Base-by-base conservation (phyloP, 192 early-diverging fungal species). In the Mortierella claussenii region DNA sequence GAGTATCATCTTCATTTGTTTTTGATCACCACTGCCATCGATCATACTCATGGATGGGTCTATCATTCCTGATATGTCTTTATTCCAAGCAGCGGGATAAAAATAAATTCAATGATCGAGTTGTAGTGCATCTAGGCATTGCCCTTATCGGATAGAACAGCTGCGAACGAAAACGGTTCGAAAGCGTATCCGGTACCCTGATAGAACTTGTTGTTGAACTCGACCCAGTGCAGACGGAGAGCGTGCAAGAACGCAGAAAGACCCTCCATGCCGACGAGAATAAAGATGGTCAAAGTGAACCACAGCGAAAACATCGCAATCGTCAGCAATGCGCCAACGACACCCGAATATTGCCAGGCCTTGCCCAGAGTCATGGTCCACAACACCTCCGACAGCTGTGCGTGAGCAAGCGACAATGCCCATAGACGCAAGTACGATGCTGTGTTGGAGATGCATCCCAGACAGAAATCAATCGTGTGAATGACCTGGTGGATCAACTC, bases 181-280 rank as follows among this genome's bases (percentile, higher is more conserved):
- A 98, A 99, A 69, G 89, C 89, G 60, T 82, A 82, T 60, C 96
- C 97, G 23, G 86, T 85, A 34, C 92, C 97, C 36, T 90, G 86
- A 81, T 99, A 99, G 69, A 98, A 98, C 85, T 99, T 99, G 85
- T 89, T 91, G 79, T 98, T 91, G 67, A 99, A 99, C 86, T 99
- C 97, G 43, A 99, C 96, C 93, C 96, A 97, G 84, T 97, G 96
- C 63, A 97, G 85, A 92, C 96, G 95, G 46, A 97, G 87, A 12
- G 96, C 95, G 67, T 97, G 96, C 66, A 97, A 80, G 79, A 97
- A 97, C 0, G 96, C 96, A 24, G 93, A 95, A 31, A 97, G 83
- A 21, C 96, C 96, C 83, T 97, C 96, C 95, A 97, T 97, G 5
- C 89, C 81, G 30, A 94, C 74, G 48, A 97, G 86, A 57, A 96